Evolutionary conservation across 805 yeast species (phyloP), one percentile per base, ranked within the genome.

Genomic region (Brettanomyces bruxellensis): DNA sequence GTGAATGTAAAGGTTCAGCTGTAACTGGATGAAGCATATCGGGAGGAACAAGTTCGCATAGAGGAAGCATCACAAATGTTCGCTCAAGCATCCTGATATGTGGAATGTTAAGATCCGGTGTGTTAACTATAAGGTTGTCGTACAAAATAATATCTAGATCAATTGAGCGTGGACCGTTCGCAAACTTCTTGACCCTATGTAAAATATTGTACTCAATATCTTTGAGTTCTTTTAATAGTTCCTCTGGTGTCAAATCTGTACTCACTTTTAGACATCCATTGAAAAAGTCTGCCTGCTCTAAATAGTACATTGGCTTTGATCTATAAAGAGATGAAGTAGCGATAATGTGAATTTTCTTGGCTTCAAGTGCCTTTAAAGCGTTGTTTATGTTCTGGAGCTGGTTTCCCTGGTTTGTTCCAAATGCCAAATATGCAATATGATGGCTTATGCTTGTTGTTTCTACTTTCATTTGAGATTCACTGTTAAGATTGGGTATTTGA

Each of bases 101-200:
- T 0, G 99, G 99, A 11, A 93, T 72, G 25, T 74, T 76, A 55
- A 93, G 72, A 35, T 78, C 72, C 0, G 73, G 67, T 1, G 74
- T 67, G 59, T 82, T 83, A 40, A 84, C 50, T 8, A 80, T 69
- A 22, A 74, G 51, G 35, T 72, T 69, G 56, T 80, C 93, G 59
- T 79, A 91, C 23, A 91, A 65, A 12, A 91, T 54, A 12, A 93
- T 86, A 64, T 93, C 99, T 43, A 93, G 70, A 59, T 93, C 99
- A 45, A 93, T 85, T 11, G 86, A 68, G 48, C 99, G 71, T 7
- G 99, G 99, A 0, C 99, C 96, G 61, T 93, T 93, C 12, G 85
- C 90, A 53, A 87, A 73, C 39, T 79, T 66, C 60, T 93, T 93
- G 23, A 82, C 81, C 39, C 99, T 69, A 4, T 75, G 69, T 34